Evolutionary conservation across 2,329 filamentous ascomycete species (phyloP).

Genomic region (Leptographium wingfieldii): DNA sequence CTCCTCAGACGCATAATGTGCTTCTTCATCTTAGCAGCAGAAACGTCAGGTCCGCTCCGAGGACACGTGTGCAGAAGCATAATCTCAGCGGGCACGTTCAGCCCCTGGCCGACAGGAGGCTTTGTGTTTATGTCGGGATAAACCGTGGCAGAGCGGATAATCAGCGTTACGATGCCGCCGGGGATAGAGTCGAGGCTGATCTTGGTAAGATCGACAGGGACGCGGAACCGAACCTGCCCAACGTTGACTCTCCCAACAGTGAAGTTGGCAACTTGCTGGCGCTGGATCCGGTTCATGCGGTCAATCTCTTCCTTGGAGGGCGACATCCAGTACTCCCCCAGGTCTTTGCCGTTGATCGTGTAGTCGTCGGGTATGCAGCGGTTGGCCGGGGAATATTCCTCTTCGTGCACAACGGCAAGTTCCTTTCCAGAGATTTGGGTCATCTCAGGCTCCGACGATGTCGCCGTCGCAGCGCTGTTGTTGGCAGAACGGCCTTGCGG

Average conservation of each 20-base stretch:
- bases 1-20: constrained; percentile 72
- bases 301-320: constrained; percentile 64
- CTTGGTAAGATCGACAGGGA: constrained; percentile 68
- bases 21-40: constrained; percentile 34
- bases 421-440: constrained; percentile 63
- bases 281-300: constrained; percentile 68
- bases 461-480: constrained; percentile 23
- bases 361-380: constrained; percentile 14
- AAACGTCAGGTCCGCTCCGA: constrained; percentile 54
- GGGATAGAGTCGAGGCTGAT: constrained; percentile 72
- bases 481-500: constrained; percentile 30
- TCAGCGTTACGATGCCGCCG: constrained; percentile 62
- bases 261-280: constrained; percentile 61
- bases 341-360: constrained; percentile 20
- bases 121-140: constrained; percentile 69
- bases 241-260: constrained; percentile 72
- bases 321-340: constrained; percentile 75
- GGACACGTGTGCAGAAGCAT: constrained; percentile 91
- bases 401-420: constrained; percentile 66
- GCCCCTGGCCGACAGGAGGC: constrained; percentile 69
- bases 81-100: constrained; percentile 85
- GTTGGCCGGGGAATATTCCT: constrained; percentile 24
- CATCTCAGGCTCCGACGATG: constrained; percentile 37
- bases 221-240: constrained; percentile 70
- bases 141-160: constrained; percentile 71